These are phyloP conservation scores for Phoma sp. DNA, from an alignment of 2,329 filamentous ascomycete species.

Conservation along the genomic window DNA sequence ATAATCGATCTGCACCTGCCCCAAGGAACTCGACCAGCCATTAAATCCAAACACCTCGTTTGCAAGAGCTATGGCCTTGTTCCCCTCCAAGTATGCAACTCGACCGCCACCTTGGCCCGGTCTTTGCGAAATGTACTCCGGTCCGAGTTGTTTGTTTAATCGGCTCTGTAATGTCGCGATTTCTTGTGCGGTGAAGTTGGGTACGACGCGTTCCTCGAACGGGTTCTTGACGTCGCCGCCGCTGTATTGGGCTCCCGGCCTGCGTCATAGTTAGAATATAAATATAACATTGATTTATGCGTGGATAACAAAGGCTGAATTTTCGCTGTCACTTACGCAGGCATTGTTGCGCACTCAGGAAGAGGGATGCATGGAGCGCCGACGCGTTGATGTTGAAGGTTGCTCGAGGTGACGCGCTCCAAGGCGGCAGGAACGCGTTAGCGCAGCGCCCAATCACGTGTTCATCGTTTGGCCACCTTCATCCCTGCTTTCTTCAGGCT, in stretches of 20 bases:
- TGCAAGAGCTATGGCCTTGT: constrained; percentile 94
- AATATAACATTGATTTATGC: too few relatives aligned
- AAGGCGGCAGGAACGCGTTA: constrained; percentile 31
- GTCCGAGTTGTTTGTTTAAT: constrained; percentile 91
- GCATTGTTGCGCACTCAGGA: constrained; percentile 38
- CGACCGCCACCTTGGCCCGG: constrained; percentile 83
- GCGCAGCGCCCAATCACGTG: constrained; percentile 16
- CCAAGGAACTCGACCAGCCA: constrained; percentile 96
- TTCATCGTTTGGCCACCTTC: neutral
- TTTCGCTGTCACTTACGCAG: constrained; percentile 39
- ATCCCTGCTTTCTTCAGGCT: constrained; percentile 7
- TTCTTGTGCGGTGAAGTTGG: constrained; percentile 85
- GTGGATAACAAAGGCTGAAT: neutral
- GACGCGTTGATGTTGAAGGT: constrained; percentile 33
- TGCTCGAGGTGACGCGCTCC: constrained; percentile 43
- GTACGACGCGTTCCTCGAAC: constrained; percentile 79
- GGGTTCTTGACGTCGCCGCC: constrained; percentile 67
- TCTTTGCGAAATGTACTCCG: constrained; percentile 91
- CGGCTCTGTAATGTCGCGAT: constrained; percentile 87
- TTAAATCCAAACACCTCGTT: constrained; percentile 98
- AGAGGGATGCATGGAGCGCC: constrained; percentile 33
- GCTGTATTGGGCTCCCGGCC: constrained; percentile 49
- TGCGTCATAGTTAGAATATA: constrained; percentile 30
- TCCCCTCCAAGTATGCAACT: constrained; percentile 93
- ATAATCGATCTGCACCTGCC: constrained; percentile 94